Base-by-base conservation (phyloP, 1,284 basidiomycete genomes). In the Ceratobasidium sp. region DNA sequence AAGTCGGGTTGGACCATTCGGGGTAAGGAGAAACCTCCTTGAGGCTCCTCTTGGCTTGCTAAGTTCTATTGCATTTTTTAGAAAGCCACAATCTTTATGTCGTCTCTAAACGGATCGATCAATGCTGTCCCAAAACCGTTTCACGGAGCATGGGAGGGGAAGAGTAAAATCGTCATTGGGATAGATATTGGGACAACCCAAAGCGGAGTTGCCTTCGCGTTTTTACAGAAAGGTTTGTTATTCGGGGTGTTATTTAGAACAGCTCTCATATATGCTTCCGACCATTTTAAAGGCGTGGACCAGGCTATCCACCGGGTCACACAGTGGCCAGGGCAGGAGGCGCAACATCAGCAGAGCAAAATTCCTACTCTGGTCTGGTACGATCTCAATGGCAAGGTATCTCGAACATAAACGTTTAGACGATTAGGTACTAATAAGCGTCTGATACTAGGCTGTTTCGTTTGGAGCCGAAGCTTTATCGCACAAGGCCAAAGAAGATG, bases 391-490 rank as follows among this genome's bases (percentile, higher is more conserved):
- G 44, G 56, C 33, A 42, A 73, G 70, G 56, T 73, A 28, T 48
- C 23, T 52, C 33, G 33, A 33, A 33, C 33, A 33, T 33, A 33
- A 33, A 4, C 33, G 33, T 33, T 33, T 33, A 33, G 33, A 33
- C 33, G 33, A 33, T 33, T 33, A 1, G 33, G 33, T 33, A 4
- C 1, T 33, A 33, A 33, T 4, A 33, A 33, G 33, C 28, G 1
- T 15, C 28, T 26, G 9, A 26, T 4, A 12, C 17, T 52, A 79
- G 78, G 66, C 79, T 3, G 44, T 64, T 5, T 42, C 57, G 2
- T 80, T 76, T 46, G 79, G 79, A 1, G 77, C 79, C 15, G 74
- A 71, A n/a, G 79, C 77, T 4, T 6, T 66, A 13, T 38, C 17
- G 3, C 52, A 23, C 46, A 26, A 73, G 9, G 46, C 33, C 33